These are phyloP conservation scores for Gossypium lobatum DNA, from an alignment of 441 rosid genomes.

Conservation along the genomic window DNA sequence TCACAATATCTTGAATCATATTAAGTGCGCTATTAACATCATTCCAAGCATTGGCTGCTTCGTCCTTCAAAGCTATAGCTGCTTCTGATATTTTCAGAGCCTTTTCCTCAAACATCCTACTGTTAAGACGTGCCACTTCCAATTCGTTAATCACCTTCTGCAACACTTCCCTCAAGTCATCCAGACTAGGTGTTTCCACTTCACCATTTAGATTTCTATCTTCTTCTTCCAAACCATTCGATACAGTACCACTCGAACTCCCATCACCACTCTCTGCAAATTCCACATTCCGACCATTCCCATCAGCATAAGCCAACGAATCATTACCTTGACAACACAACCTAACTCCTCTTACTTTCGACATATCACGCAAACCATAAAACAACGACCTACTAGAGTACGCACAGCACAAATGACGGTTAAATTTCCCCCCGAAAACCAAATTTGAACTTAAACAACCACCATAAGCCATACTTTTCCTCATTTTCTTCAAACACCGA, in stretches of 20 bases:
- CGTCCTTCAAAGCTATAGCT: constrained; percentile 84
- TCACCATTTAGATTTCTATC: constrained; percentile 36
- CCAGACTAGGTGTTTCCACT: constrained; percentile 38
- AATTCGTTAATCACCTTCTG: constrained; percentile 55
- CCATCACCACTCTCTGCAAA: constrained; percentile 32
- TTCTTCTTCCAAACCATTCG: constrained; percentile 24
- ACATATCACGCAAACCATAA: constrained; percentile 23
- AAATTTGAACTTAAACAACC: constrained; percentile 29
- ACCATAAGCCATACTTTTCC: constrained; percentile 21
- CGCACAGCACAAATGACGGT: constrained; percentile 18
- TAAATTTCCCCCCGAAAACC: constrained; percentile 21
- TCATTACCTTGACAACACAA: constrained; percentile 55
- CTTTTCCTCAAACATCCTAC: constrained; percentile 83
- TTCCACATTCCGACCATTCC: constrained; percentile 48
- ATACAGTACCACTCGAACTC: constrained; percentile 24
- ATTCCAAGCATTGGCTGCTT: constrained; percentile 58
- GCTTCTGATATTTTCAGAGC: constrained; percentile 83
- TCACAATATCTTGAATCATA: constrained; percentile 50
- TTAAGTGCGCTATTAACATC: constrained; percentile 54
- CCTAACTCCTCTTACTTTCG: constrained; percentile 29
- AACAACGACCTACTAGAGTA: constrained; percentile 24
- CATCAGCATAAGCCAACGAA: constrained; percentile 53
- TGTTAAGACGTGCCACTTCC: constrained; percentile 73
- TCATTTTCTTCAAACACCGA: constrained; percentile 21
- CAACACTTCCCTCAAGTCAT: constrained; percentile 58